Evolutionary conservation across 208 protist species (phyloP).

Genomic region (Tritrichomonas musculus): DNA sequence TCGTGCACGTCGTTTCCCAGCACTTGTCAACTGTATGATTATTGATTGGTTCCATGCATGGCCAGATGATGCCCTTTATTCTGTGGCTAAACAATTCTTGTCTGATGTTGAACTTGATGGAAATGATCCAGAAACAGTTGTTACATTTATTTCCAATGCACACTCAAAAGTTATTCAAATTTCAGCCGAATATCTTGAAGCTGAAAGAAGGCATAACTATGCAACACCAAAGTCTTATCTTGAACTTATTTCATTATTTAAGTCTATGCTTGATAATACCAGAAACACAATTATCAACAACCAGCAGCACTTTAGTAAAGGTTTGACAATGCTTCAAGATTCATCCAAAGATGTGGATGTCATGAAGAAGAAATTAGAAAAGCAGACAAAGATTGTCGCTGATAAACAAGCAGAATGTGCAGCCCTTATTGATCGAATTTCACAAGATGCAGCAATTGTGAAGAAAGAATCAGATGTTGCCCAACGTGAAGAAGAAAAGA

Average conservation of each 20-base stretch:
- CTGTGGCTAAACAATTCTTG: slow-evolving; percentile 72
- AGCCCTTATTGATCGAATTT: not conserved
- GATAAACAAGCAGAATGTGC: slow-evolving; percentile 40
- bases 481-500: slow-evolving; percentile 52
- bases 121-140: slow-evolving; percentile 38
- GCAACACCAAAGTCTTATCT: slow-evolving; percentile 98
- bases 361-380: slow-evolving; percentile 58
- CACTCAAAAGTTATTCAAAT: slow-evolving; percentile 74
- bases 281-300: slow-evolving; percentile 71
- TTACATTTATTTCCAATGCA: slow-evolving; percentile 48
- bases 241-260: slow-evolving; percentile 94
- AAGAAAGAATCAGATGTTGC: slow-evolving; percentile 52
- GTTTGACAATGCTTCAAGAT: slow-evolving; percentile 58
- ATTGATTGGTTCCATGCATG: slow-evolving; percentile 98
- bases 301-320: slow-evolving; percentile 66
- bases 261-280: slow-evolving; percentile 77
- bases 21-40: slow-evolving; percentile 86
- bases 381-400: slow-evolving; percentile 43
- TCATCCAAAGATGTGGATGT: slow-evolving; percentile 55
- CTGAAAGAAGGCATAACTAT: slow-evolving; percentile 88
- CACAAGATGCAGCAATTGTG: not conserved
- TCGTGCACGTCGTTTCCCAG: slow-evolving; percentile 92
- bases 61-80: slow-evolving; percentile 88
- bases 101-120: slow-evolving; percentile 49
- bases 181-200: slow-evolving; percentile 74